Base-by-base conservation (phyloP, 306 rosid genomes). In the Casuarina cunninghamiana region DNA sequence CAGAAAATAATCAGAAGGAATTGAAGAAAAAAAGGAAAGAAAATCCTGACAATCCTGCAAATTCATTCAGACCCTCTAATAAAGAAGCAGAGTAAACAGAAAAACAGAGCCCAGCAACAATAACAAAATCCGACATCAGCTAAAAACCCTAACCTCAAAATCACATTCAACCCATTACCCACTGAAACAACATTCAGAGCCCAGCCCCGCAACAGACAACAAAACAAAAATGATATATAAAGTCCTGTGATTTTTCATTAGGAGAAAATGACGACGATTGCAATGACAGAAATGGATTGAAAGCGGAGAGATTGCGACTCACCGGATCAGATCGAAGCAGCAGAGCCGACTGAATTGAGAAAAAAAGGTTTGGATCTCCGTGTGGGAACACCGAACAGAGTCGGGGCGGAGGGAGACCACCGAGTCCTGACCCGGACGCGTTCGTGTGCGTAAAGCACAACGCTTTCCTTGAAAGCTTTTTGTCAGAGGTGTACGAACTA, bases 131-230 rank as follows among this genome's bases (percentile, higher is more conserved):
- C 26, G 21, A 68, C 46, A 79, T 46, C 38, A 66, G 65, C 4
- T 17, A 58, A 79, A 75, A 50, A 48, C 74, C 83, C 76, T 42
- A 81, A 75, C 77, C 53, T 68, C 74, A 35, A 50, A 78, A 74
- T 19, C 57, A 68, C 55, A 12, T 67, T 69, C 41, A 42, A 38
- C 37, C 2, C 12, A 42, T 62, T 57, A 69, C 26, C 6, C 54
- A 75, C 45, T 50, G 32, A 16, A 72, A 42, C 41, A 26, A 72
- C 9, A 50, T 49, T 71, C 58, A 50, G 54, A 57, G 49, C 41
- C n/a, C 32, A 16, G n/a, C 11, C 44, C 5, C 71, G 42, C n/a
- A 8, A 43, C 35, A 67, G 2, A 66, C 5, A 41, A n/a, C 19
- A n/a, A 9, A 43, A 42, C 43, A 66, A 13, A 15, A 39, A 15